Evolutionary conservation across 2,329 filamentous ascomycete genomes (phyloP), one percentile per base, ranked within the genome.

Genomic region (Talaromyces verruculosus): DNA sequence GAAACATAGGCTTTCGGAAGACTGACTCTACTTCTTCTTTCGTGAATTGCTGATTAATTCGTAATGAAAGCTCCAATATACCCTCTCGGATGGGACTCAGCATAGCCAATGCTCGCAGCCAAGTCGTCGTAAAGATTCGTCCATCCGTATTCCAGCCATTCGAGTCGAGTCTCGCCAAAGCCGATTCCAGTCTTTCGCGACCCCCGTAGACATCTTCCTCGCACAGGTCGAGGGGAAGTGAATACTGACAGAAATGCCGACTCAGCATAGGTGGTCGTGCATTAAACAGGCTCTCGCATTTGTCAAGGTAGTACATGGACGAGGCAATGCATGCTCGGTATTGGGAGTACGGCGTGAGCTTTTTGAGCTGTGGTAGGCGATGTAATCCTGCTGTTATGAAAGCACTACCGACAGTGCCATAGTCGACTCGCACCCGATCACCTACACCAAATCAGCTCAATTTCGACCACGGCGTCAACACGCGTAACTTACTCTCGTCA

Each of bases 61-160:
- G 8, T 30, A 64, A 37, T n/a, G 39, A 64, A 19, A 64, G 61
- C 19, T 64, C 61, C 41, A 64, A 58, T 22, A 58, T 51, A 11
- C 51, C 61, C n/a, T 64, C 61, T 28, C 61, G 49, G 10, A 64
- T 64, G 7, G 51, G 25, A 28, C 61, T 64, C 17, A 64, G 51
- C 28, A 64, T 39, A n/a, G 39, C 13, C 28, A 35, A 15, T 43
- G 61, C 61, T 30, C 61, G 49, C 35, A 64, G 51, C 51, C 61
- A 51, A 7, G 61, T 43, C 8, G 28, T 39, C 28, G 61, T 37
- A 37, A 19, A 41, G 28, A 58, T 51, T 35, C 19, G 51, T 10
- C 51, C 49, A 64, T 58, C 61, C 33, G 47, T 45, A 47, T 39
- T 64, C 61, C 61, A 64, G 25, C 61, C 61, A 39, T 64, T 58